Base-by-base conservation (phyloP, 2,329 filamentous ascomycete genomes). In the Fusarium avenaceum region DNA sequence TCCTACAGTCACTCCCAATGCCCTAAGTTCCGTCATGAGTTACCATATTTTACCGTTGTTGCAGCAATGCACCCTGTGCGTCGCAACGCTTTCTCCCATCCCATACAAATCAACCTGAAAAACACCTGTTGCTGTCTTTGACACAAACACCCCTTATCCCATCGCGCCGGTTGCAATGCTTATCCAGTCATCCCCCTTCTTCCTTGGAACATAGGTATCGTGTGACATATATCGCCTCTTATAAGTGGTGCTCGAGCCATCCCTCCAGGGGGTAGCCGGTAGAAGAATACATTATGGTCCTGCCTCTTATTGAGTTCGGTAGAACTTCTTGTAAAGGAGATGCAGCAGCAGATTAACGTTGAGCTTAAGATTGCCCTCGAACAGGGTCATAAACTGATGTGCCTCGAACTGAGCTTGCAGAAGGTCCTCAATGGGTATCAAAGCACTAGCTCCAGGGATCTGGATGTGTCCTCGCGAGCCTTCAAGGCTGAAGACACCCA, bases 301-400 rank as follows among this genome's bases (percentile, higher is more conserved):
- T 56, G 33, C 28, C 51, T 52, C 39, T 81, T 81, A 89, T 75
- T 90, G 88, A 63, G 89, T 90, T 65, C 89, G 84, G 78, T 99
- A 99, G 80, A 99, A 99, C 86, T 99, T 99, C 87, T 96, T 97
- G 85, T 98, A 98, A 72, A 99, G 87, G 79, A 98, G 84, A 85
- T 99, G 96, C 84, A 99, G 85, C 81, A 99, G 89, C 76, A 99
- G 80, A 83, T 99, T 99, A 75, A 99, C 96, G 79, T 98, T 98
- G 76, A 99, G 87, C 80, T 92, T 90, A 76, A 97, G 85, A 67
- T 86, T 87, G 55, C 90, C 90, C 77, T 96, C 93, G 75, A 99
- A 99, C 63, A 98, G 85, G 75, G 93, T 94, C 88, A 98, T 94
- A 79, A 97, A 97, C 81, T 97, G 94, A 74, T 94, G 92, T 72